Base-by-base conservation (phyloP, 2,329 filamentous ascomycete species). In the Microascus cirrosus region DNA sequence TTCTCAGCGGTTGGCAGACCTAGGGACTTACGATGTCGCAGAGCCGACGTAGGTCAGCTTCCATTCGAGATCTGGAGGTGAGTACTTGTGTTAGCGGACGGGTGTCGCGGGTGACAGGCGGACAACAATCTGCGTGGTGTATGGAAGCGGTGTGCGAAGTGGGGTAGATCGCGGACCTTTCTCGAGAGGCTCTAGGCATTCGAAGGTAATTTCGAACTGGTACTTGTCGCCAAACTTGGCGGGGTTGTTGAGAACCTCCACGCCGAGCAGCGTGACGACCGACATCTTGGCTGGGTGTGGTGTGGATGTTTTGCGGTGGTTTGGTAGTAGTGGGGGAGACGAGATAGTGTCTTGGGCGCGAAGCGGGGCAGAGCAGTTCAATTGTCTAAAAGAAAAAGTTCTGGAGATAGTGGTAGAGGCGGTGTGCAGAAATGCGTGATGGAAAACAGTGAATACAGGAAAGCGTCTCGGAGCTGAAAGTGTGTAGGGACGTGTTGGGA, bases 21-120 rank as follows among this genome's bases (percentile, higher is more conserved):
- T 15, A 2, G 11, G 12, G 45, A 80, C 88, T 78, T 80, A 95
- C 89, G 90, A 96, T 59, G 93, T 97, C 62, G 95, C 94, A 65
- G 94, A 99, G 68, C 94, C 95, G 69, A 99, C 94, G 67, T 99
- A 99, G 71, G 91, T 99, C 67, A 99, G 80, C 76, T 99, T 99
- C 94, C 94, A 99, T 76, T 99, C 94, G 61, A 99, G 85, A 75
- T 99, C 94, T 95, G 67, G 36, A 42, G n/a, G 11, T 20, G 45
- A 20, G n/a, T 3, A 50, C 45, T 22, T 50, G 45, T 13, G 45
- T 50, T 20, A 50, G 45, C 20, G 5, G 45, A 22, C 20, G 5
- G 22, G 10, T 11, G 45, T 12, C 11, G n/a, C 45, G 22, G 20
- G 6, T 8, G 2, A 50, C 2, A 50, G n/a, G 22, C 45, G 13